Evolutionary conservation across 768 basidiomycete species (phyloP).

Genomic region (Hemileccinum rubropunctum): DNA sequence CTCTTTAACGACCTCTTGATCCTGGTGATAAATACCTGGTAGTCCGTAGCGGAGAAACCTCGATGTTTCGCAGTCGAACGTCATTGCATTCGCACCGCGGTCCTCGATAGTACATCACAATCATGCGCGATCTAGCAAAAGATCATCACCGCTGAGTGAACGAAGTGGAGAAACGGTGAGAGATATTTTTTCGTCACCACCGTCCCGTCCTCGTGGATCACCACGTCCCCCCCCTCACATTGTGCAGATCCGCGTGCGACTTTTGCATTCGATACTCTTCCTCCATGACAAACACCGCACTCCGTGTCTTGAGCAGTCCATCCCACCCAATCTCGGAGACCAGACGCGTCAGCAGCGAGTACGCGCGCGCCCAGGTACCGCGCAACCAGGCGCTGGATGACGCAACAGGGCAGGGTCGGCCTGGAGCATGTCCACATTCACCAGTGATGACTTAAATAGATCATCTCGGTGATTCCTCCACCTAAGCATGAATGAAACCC

Average conservation of each 20-base stretch:
- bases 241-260: slow-evolving; percentile 65
- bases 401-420: slow-evolving; percentile 92
- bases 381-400: slow-evolving; percentile 92
- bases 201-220: slow-evolving; percentile 67
- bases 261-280: slow-evolving; percentile 99
- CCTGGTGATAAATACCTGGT: slow-evolving; percentile 19
- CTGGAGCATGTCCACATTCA: no score
- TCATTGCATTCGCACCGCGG: slow-evolving; percentile 7
- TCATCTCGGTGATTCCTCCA: no score
- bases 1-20: neutral
- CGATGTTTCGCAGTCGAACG: slow-evolving; percentile 19
- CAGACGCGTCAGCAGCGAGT: slow-evolving; percentile 83
- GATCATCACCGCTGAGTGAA: neutral
- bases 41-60: slow-evolving; percentile 17
- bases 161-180: neutral
- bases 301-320: slow-evolving; percentile 93
- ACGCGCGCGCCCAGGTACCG: slow-evolving; percentile 96
- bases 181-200: slow-evolving; percentile 25
- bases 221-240: slow-evolving; percentile 29
- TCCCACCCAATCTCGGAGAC: slow-evolving; percentile 98
- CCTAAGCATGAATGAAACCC: no score
- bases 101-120: neutral
- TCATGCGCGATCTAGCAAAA: slow-evolving; percentile 26
- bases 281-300: slow-evolving; percentile 97
- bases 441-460: no score